These are phyloP conservation scores for Lipomyces oligophaga DNA, from an alignment of 805 yeast genomes.

Conservation along the genomic window DNA sequence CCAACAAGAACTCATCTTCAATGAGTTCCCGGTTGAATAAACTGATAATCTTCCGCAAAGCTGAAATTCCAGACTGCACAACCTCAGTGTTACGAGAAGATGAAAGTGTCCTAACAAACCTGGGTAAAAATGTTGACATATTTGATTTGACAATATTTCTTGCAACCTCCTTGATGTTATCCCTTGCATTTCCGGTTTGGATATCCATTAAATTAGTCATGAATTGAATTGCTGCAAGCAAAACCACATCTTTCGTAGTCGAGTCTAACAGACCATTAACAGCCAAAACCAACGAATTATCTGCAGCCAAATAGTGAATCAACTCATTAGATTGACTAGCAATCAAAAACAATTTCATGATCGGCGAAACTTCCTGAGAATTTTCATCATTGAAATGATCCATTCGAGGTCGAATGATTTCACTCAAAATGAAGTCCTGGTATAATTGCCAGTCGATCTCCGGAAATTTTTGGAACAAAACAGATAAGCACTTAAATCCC, in stretches of 20 bases:
- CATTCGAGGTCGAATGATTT: slow-evolving; percentile 63
- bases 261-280: slow-evolving; percentile 54
- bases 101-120: slow-evolving; percentile 13
- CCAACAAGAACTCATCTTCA: slow-evolving; percentile 9
- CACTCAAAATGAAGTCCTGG: slow-evolving; percentile 49
- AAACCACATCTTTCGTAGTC: slow-evolving; percentile 65
- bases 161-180: neutral
- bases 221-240: slow-evolving; percentile 55
- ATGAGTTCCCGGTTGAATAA: slow-evolving; percentile 1
- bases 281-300: slow-evolving; percentile 51
- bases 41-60: slow-evolving; percentile 13
- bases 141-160: neutral
- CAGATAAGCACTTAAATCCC: slow-evolving; percentile 62
- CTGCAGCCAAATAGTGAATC: slow-evolving; percentile 48
- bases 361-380: slow-evolving; percentile 74
- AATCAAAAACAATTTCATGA: slow-evolving; percentile 59
- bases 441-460: slow-evolving; percentile 51
- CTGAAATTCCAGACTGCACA: slow-evolving; percentile 10
- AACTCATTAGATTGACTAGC: slow-evolving; percentile 52
- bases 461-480: slow-evolving; percentile 53
- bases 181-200: neutral
- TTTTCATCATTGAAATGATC: slow-evolving; percentile 68
- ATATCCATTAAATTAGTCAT: slow-evolving; percentile 19
- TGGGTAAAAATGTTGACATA: slow-evolving; percentile 14
- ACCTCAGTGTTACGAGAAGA: slow-evolving; percentile 3